These are phyloP conservation scores for Theobroma grandiflorum DNA, from an alignment of 441 rosid species.

Conservation along the genomic window DNA sequence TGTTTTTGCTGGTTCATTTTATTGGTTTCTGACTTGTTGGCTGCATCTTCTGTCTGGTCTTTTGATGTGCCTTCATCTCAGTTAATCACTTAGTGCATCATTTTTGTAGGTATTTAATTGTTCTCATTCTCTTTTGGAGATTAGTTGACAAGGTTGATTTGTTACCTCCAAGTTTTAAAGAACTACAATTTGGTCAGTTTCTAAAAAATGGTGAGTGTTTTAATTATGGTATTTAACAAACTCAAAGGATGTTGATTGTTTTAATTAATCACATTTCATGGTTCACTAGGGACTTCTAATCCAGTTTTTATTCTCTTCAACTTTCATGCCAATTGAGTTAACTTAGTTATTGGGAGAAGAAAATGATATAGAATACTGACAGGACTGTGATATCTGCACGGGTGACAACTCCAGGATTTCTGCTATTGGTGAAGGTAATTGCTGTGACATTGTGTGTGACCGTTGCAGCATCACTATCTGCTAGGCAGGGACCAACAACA, in stretches of 20 bases:
- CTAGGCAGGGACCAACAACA: constrained; percentile 59
- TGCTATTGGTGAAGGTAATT: constrained; percentile 60
- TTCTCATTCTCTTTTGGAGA: constrained; percentile 53
- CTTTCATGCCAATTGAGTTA: neutral
- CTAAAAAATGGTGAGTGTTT: constrained; percentile 58
- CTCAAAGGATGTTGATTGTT: neutral
- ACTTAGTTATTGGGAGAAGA: neutral
- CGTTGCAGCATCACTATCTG: constrained; percentile 66
- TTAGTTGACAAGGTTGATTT: constrained; percentile 50
- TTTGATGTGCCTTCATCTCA: neutral
- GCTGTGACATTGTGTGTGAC: constrained; percentile 67
- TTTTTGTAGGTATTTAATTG: constrained; percentile 53
- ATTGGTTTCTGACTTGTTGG: neutral
- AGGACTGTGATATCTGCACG: constrained; percentile 17
- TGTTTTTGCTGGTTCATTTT: constrained; percentile 10
- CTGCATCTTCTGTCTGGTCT: neutral
- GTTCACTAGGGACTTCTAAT: constrained; percentile 7
- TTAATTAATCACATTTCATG: neutral
- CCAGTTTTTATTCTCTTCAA: neutral
- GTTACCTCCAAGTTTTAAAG: constrained; percentile 51
- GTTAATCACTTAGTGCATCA: constrained; percentile 11
- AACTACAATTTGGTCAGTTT: constrained; percentile 58
- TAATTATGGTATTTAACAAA: neutral
- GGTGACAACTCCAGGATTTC: constrained; percentile 47
- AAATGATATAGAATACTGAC: constrained; percentile 23